Evolutionary conservation across 1,284 basidiomycete genomes (phyloP).

Genomic region (Ceratobasidium theobromae): DNA sequence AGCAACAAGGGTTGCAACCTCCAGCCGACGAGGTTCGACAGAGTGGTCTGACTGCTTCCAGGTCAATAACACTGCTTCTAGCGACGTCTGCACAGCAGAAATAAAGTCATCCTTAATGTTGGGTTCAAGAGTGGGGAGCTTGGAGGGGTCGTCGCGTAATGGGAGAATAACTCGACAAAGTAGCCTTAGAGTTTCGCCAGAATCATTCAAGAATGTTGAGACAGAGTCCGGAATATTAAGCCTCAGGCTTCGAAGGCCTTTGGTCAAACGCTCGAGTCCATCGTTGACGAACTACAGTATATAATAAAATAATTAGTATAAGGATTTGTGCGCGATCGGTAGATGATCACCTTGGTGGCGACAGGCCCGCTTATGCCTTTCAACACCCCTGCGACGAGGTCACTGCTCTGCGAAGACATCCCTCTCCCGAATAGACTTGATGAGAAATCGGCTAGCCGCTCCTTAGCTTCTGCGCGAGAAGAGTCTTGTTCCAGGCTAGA

Average conservation of each 20-base stretch:
- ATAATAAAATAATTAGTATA: not conserved
- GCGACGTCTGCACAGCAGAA: conserved; percentile 54
- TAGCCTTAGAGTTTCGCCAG: conserved; percentile 68
- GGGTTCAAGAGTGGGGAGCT: conserved; percentile 45
- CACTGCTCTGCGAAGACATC: conserved; percentile 72
- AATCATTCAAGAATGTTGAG: conserved; percentile 51
- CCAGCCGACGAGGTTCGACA: conserved; percentile 46
- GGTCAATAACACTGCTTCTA: conserved; percentile 50
- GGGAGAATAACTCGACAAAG: conserved; percentile 67
- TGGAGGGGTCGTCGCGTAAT: conserved; percentile 51
- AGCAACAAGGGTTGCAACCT: conserved; percentile 48
- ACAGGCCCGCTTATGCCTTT: conserved; percentile 64
- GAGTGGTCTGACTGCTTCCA: conserved; percentile 33
- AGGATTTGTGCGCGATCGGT: not conserved
- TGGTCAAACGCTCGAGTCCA: conserved; percentile 64
- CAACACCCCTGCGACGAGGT: conserved; percentile 75
- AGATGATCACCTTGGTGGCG: conserved; percentile 58
- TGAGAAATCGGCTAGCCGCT: conserved; percentile 58
- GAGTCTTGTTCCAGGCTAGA: conserved; percentile 60
- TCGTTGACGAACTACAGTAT: conserved; percentile 77
- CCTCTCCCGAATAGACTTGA: conserved; percentile 66
- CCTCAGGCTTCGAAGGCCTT: conserved; percentile 51
- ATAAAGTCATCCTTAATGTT: conserved; percentile 56
- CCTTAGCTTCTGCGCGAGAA: conserved; percentile 51
- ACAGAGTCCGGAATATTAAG: conserved; percentile 38